Evolutionary conservation across 2,329 filamentous ascomycete genomes (phyloP).

Genomic region (Xenosphaeropsis pyriputrescens): DNA sequence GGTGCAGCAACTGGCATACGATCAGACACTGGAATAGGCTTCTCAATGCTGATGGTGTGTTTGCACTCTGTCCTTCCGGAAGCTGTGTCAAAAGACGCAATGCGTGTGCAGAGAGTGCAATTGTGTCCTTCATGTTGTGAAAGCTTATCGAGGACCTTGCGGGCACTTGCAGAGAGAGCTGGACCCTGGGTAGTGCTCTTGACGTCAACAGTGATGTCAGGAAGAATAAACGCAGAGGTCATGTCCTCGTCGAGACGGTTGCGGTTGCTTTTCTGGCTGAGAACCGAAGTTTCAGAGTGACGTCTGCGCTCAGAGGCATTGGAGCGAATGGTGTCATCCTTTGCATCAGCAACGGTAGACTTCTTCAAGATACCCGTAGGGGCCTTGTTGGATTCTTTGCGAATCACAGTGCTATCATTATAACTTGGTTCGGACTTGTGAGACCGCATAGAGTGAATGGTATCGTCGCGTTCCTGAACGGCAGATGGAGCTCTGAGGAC

Average conservation of each 20-base stretch:
- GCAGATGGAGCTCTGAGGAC: too few relatives aligned
- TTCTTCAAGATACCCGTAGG: conserved; percentile 4
- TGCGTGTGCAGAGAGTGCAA: conserved; percentile 41
- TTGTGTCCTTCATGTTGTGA: conserved; percentile 39
- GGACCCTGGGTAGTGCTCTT: conserved; percentile 21
- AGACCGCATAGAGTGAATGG: neutral
- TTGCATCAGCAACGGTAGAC: neutral
- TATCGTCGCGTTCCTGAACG: neutral
- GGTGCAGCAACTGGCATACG: conserved; percentile 27
- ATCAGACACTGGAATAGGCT: conserved; percentile 52
- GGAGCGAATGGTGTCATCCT: conserved; percentile 1
- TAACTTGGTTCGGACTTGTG: neutral
- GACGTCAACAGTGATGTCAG: conserved; percentile 36
- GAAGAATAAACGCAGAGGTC: conserved; percentile 43
- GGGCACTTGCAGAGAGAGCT: conserved; percentile 35
- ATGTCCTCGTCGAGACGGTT: conserved; percentile 31
- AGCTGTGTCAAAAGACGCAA: conserved; percentile 24
- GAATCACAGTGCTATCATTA: conserved; percentile 2
- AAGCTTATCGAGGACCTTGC: conserved; percentile 34
- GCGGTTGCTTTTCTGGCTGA: conserved; percentile 4
- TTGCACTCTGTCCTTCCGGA: conserved; percentile 25
- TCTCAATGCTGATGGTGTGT: conserved; percentile 42
- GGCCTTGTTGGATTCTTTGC: neutral
- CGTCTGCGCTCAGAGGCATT: conserved; percentile 7
- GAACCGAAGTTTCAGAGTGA: conserved; percentile 12